These are phyloP conservation scores for Casuarina equisetifolia DNA, from an alignment of 306 rosid species.

Conservation along the genomic window DNA sequence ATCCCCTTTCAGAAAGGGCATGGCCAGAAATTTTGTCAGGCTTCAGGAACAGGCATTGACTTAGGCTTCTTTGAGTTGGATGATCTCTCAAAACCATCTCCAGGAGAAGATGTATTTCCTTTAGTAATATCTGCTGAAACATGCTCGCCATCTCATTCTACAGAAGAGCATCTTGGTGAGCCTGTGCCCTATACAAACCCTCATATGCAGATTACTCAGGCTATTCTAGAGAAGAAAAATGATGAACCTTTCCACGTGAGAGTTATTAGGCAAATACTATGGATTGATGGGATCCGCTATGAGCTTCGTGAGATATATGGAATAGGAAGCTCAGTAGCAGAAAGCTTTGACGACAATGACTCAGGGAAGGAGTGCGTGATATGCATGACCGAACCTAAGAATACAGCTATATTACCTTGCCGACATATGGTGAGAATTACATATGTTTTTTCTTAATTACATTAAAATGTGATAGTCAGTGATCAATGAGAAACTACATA, in stretches of 20 bases:
- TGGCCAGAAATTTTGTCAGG: slow-evolving; percentile 74
- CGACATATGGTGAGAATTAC: slow-evolving; percentile 79
- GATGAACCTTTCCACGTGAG: slow-evolving; percentile 58
- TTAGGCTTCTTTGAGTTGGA: slow-evolving; percentile 83
- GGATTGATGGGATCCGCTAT: slow-evolving; percentile 78
- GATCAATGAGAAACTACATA: slow-evolving; percentile 6
- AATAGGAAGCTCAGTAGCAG: slow-evolving; percentile 58
- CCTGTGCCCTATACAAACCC: slow-evolving; percentile 41
- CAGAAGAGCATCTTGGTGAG: slow-evolving; percentile 38
- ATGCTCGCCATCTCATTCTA: slow-evolving; percentile 35
- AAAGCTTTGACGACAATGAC: slow-evolving; percentile 61
- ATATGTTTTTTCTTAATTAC: slow-evolving; percentile 18
- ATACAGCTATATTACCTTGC: slow-evolving; percentile 80
- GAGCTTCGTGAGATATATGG: slow-evolving; percentile 85
- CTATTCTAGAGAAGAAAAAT: slow-evolving; percentile 66
- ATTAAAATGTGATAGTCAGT: slow-evolving; percentile 7
- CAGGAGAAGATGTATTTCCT: slow-evolving; percentile 70
- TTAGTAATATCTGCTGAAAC: slow-evolving; percentile 84
- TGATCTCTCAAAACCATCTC: slow-evolving; percentile 85
- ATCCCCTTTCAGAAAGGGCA: slow-evolving; percentile 80
- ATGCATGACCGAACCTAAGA: slow-evolving; percentile 93
- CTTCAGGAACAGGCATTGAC: slow-evolving; percentile 84
- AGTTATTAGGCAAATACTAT: slow-evolving; percentile 71
- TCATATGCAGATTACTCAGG: slow-evolving; percentile 77
- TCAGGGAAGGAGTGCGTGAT: slow-evolving; percentile 84